Base-by-base conservation (phyloP, 2,329 filamentous ascomycete genomes). In the Cadophora gregata region DNA sequence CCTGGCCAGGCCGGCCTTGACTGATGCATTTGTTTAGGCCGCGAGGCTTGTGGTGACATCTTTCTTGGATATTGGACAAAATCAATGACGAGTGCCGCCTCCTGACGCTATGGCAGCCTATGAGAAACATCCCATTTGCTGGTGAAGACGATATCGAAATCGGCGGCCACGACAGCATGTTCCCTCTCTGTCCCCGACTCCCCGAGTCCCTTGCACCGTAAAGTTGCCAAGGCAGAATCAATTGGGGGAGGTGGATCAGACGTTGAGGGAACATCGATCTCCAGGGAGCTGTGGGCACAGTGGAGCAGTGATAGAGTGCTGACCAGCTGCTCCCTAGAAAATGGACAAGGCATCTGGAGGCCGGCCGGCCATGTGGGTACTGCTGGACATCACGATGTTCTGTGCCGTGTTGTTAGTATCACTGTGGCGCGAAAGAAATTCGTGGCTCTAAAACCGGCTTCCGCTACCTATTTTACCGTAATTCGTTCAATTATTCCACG, bases 191-290 rank as follows among this genome's bases (percentile, higher is more conserved):
- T 42, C 10, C 19, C 38, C 33, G 33, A 8, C 38, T 12, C 48
- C 12, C 48, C 48, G 19, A 24, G 45, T 48, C 47, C 47, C 47
- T 24, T 31, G 53, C 53, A n/a, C 53, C 53, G n/a, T 10, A 24
- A 7, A 36, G 21, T 12, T 21, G 51, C 51, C n/a, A 29, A 45
- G 36, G 14, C 56, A 59, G 21, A 45, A 45, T 45, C 53, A 56
- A 31, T 36, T 56, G 31, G 31, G 48, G 53, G 53, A 29, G 36
- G 56, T 42, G 56, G 36, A 33, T 53, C 48, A 53, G 48, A 53
- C 48, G 27, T 53, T n/a, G 24, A 29, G 27, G 27, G 27, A 31
- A 27, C 27, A 56, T 45, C 19, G 56, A 45, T 59, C 24, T 59
- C 21, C 56, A 45, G 36, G n/a, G 21, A 24, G 19, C 53, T 12